phyloP scores from a whole-genome alignment of 306 rosid genomes.

The Macrotyloma uniflorum region DNA sequence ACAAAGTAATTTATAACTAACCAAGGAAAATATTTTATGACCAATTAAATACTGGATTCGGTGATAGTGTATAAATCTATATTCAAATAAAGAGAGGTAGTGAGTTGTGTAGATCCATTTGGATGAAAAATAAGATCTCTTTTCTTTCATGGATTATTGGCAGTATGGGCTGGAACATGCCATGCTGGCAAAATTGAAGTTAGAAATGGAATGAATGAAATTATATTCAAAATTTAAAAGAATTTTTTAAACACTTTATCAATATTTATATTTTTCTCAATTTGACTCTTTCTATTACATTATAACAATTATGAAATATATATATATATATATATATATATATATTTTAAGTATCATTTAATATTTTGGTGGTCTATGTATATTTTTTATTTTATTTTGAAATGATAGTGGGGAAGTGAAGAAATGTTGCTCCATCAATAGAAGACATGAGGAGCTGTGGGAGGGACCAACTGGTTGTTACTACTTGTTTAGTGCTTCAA shows the following conservation, averaged over 20 bases:
- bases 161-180: slow-evolving; percentile 74
- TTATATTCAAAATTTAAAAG: background rate
- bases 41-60: slow-evolving; percentile 4
- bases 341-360: too few species aligned
- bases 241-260: too few species aligned
- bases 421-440: slow-evolving; percentile 46
- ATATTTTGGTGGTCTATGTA: too few species aligned
- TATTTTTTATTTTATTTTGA: too few species aligned
- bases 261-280: too few species aligned
- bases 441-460: slow-evolving; percentile 59
- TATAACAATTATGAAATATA: too few species aligned
- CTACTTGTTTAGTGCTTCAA: slow-evolving; percentile 55
- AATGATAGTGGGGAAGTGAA: slow-evolving; percentile 44
- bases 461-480: slow-evolving; percentile 54
- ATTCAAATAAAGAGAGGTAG: background rate
- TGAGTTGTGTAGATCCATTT: background rate
- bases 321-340: too few species aligned
- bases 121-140: slow-evolving; percentile 2
- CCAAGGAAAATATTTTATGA: background rate
- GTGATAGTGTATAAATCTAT: background rate
- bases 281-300: too few species aligned
- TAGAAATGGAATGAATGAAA: slow-evolving; percentile 5
- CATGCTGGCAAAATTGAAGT: slow-evolving; percentile 41
- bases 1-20: background rate
- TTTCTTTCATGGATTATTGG: slow-evolving; percentile 36